Evolutionary conservation across 23 red algal species (phyloP).

Genomic region (Agarophyton chilense): DNA sequence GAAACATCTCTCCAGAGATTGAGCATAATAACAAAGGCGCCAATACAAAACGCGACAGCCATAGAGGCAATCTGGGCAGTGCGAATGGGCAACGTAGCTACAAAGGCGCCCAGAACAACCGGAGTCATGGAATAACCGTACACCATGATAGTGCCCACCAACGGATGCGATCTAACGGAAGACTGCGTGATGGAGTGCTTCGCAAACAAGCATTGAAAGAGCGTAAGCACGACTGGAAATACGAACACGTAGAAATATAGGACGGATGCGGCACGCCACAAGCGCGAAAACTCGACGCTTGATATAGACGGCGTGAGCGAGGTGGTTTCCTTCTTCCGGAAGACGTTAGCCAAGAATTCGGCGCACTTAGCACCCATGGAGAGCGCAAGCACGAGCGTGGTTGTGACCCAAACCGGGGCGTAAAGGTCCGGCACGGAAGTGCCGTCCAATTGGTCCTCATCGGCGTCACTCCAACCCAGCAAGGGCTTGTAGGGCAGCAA

Average conservation of each 20-base stretch:
- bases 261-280: conserved; percentile 64
- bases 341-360: conserved; percentile 67
- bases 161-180: conserved; percentile 21
- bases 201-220: conserved; percentile 73
- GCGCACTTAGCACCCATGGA: conserved; percentile 65
- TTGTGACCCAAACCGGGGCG: conserved; percentile 83
- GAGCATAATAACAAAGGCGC: conserved; percentile 68
- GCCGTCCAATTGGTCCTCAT: conserved; percentile 68
- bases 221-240: conserved; percentile 63
- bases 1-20: conserved; percentile 77
- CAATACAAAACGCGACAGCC: conserved; percentile 60
- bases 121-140: conserved; percentile 87
- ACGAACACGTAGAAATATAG: conserved; percentile 82
- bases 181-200: conserved; percentile 42
- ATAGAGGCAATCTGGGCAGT: conserved; percentile 76
- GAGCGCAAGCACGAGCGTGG: conserved; percentile 76
- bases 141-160: conserved; percentile 71
- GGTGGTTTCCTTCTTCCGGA: conserved; percentile 59
- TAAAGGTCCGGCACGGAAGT: conserved; percentile 84
- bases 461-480: conserved; percentile 62
- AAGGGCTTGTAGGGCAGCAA: conserved; percentile 75
- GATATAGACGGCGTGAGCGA: conserved; percentile 11
- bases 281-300: conserved; percentile 48
- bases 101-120: conserved; percentile 72
- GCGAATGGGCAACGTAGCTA: conserved; percentile 64